Evolutionary conservation across 2,329 filamentous ascomycete species (phyloP).

Genomic region (Curvularia spicifera): DNA sequence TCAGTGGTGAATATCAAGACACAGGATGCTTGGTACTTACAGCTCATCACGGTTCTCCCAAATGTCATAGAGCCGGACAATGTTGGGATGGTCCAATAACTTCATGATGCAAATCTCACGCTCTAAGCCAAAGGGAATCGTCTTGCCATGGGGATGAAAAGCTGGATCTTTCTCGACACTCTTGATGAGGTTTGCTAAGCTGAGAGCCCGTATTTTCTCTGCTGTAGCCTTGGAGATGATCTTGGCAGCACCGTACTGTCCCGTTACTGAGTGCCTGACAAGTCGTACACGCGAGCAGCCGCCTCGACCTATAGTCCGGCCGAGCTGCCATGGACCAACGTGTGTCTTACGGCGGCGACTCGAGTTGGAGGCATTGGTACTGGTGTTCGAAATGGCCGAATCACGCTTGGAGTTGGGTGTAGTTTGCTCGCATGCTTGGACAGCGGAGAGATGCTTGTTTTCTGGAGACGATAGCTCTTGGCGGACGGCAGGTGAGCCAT

Average conservation of each 20-base stretch:
- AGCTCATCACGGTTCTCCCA: slow-evolving; percentile 97
- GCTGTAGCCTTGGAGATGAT: slow-evolving; percentile 85
- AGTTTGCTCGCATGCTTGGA: slow-evolving; percentile 55
- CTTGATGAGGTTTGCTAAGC: slow-evolving; percentile 80
- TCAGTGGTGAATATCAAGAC: slow-evolving; percentile 20
- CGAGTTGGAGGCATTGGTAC: slow-evolving; percentile 58
- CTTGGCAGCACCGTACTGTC: slow-evolving; percentile 88
- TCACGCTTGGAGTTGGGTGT: slow-evolving; percentile 58
- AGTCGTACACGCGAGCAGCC: slow-evolving; percentile 87
- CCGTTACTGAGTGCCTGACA: slow-evolving; percentile 78
- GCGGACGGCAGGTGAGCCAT: slow-evolving; percentile 53
- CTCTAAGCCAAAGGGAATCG: slow-evolving; percentile 88
- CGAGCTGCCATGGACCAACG: slow-evolving; percentile 93
- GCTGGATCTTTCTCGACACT: slow-evolving; percentile 67
- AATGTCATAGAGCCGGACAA: slow-evolving; percentile 92
- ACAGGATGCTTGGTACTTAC: slow-evolving; percentile 60
- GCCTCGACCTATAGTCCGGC: slow-evolving; percentile 85
- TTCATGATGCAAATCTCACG: slow-evolving; percentile 97
- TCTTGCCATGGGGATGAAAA: slow-evolving; percentile 63
- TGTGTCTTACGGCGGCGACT: slow-evolving; percentile 68
- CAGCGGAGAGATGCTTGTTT: slow-evolving; percentile 61
- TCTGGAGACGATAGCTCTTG: slow-evolving; percentile 50
- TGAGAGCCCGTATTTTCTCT: slow-evolving; percentile 81
- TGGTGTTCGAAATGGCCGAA: slow-evolving; percentile 62
- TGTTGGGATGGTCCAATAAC: slow-evolving; percentile 91